Percentiles rank a stretch among this genome's conserved stretches.
Evolutionary conservation across 768 basidiomycete species (phyloP).

Genomic region (Butyriboletus loyo): DNA sequence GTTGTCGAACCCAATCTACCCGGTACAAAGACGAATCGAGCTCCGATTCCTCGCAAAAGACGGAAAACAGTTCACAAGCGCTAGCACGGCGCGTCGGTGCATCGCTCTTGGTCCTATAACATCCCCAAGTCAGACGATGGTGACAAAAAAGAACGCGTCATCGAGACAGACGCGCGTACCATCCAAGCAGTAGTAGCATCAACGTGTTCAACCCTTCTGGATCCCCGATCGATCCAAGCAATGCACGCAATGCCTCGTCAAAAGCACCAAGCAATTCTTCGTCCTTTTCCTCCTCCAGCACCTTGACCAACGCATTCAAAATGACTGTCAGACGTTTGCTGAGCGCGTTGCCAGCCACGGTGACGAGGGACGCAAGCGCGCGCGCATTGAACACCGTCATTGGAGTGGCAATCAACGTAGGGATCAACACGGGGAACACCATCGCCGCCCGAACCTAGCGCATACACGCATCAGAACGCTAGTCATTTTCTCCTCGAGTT

Average conservation of each 20-base stretch:
- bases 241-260: slow-evolving; percentile 68
- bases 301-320: slow-evolving; percentile 74
- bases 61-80: slow-evolving; percentile 72
- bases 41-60: slow-evolving; percentile 81
- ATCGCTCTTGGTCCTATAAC: slow-evolving; percentile 73
- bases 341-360: slow-evolving; percentile 88
- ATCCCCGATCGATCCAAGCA: slow-evolving; percentile 79
- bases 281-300: slow-evolving; percentile 63
- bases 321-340: slow-evolving; percentile 81
- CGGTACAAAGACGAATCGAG: slow-evolving; percentile 84
- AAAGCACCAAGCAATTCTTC: slow-evolving; percentile 71
- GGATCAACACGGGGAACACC: slow-evolving; percentile 96
- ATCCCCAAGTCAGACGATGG: neutral
- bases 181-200: slow-evolving; percentile 85
- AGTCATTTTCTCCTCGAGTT: neutral
- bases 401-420: slow-evolving; percentile 83
- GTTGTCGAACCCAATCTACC: slow-evolving; percentile 91
- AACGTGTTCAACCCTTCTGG: slow-evolving; percentile 85
- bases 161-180: slow-evolving; percentile 48
- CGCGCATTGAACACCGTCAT: slow-evolving; percentile 95
- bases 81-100: slow-evolving; percentile 68
- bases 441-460: slow-evolving; percentile 84
- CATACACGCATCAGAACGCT: neutral
- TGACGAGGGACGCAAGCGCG: slow-evolving; percentile 85
- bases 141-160: neutral